Percentiles rank a stretch among this genome's conserved stretches.
phyloP scores from a whole-genome alignment of 1,284 basidiomycete species.

The Pseudomicrostroma phylloplanum region DNA sequence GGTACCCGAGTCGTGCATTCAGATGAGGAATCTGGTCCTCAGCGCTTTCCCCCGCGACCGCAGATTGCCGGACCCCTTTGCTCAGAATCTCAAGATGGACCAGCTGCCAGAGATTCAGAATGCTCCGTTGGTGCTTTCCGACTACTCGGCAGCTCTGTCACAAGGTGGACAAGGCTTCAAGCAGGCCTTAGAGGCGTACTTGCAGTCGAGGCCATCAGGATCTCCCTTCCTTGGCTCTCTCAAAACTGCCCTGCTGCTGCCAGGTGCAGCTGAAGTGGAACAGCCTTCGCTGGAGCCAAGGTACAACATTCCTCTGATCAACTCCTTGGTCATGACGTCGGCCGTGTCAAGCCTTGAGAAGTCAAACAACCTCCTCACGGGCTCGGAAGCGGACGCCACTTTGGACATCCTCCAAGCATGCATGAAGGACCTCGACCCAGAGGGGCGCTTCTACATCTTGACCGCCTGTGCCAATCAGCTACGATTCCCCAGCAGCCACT shows the following conservation, averaged over 20 bases:
- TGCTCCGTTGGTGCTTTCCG: constrained; percentile 81
- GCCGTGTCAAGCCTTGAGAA: constrained; percentile 81
- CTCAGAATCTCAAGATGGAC: constrained; percentile 53
- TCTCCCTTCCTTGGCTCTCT: constrained; percentile 68
- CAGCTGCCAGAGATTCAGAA: constrained; percentile 80
- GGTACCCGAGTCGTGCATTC: constrained; percentile 86
- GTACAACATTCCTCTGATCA: constrained; percentile 84
- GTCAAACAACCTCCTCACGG: constrained; percentile 63
- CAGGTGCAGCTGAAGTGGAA: constrained; percentile 32
- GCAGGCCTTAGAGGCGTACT: constrained; percentile 71
- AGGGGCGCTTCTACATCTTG: constrained; percentile 93
- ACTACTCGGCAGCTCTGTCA: constrained; percentile 74
- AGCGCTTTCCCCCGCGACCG: constrained; percentile 83
- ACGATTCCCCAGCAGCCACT: constrained; percentile 56
- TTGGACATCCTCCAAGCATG: constrained; percentile 68
- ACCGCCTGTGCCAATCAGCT: constrained; percentile 86
- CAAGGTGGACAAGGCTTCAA: constrained; percentile 60
- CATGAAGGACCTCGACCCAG: constrained; percentile 74
- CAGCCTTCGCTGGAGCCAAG: constrained; percentile 53
- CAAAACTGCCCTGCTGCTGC: constrained; percentile 67
- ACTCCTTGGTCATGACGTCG: constrained; percentile 88
- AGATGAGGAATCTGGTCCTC: constrained; percentile 91
- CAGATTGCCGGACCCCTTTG: constrained; percentile 74
- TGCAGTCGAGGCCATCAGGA: constrained; percentile 60
- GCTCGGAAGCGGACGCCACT: constrained; percentile 76